These are phyloP conservation scores for Anthracocystis panici-leucophaei DNA, from an alignment of 1,284 basidiomycete genomes.

Conservation along the genomic window DNA sequence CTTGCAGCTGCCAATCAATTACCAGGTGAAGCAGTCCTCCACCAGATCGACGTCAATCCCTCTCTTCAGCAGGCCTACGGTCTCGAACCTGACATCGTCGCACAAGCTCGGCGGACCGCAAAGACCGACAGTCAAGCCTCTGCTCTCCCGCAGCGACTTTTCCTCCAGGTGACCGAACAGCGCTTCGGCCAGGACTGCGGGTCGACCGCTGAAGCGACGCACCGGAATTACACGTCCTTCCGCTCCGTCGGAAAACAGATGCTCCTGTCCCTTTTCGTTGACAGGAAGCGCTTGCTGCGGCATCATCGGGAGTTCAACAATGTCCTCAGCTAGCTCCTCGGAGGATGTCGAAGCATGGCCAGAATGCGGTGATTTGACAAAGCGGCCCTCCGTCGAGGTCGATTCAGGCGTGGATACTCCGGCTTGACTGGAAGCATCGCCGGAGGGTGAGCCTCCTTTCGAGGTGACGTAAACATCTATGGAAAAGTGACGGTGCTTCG, in stretches of 20 bases:
- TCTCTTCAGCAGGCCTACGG: constrained; percentile 25
- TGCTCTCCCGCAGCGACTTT: constrained; percentile 3
- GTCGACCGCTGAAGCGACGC: constrained; percentile 9
- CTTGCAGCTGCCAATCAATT: not conserved
- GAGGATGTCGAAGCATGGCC: constrained; percentile 8
- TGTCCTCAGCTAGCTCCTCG: constrained; percentile 1
- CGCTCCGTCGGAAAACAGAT: constrained; percentile 2
- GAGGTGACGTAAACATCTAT: constrained; percentile 42
- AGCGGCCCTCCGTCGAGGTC: constrained; percentile 2
- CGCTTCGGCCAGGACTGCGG: constrained; percentile 2
- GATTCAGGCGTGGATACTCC: constrained; percentile 11
- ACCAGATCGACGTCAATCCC: constrained; percentile 26
- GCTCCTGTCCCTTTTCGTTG: not conserved
- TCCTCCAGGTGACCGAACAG: constrained; percentile 27
- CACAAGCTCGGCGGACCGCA: constrained; percentile 38
- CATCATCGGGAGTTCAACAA: constrained; percentile 1
- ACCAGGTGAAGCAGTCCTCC: constrained; percentile 47
- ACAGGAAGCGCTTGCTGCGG: not conserved
- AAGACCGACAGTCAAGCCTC: constrained; percentile 17
- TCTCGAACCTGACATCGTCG: constrained; percentile 38
- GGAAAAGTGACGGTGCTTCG: constrained; percentile 10
- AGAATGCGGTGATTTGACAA: not conserved
- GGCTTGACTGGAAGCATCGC: not conserved
- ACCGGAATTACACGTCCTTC: constrained; percentile 8
- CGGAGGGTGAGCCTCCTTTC: not conserved